phyloP scores from a whole-genome alignment of 1,284 basidiomycete genomes.

The Pisolithus thermaeus region DNA sequence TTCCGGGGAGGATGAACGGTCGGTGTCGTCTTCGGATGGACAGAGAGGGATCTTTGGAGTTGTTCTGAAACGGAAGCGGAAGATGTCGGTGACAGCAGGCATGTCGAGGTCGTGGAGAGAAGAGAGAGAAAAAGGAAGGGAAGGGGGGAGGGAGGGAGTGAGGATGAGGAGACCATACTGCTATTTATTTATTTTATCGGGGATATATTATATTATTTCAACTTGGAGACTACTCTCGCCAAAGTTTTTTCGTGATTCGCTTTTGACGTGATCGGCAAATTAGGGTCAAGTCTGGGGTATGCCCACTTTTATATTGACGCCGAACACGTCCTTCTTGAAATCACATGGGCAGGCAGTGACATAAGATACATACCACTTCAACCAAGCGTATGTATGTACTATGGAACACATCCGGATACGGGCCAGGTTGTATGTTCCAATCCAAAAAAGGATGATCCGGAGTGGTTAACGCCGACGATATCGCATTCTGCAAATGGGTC shows the following conservation, averaged over 20 bases:
- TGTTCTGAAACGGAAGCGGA: constrained; percentile 18
- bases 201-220: too few species aligned
- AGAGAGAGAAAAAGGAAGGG: neutral
- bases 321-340: too few species aligned
- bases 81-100: constrained; percentile 6
- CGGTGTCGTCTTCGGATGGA: constrained; percentile 19
- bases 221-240: neutral
- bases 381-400: too few species aligned
- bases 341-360: too few species aligned
- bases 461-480: too few species aligned
- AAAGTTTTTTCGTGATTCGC: neutral
- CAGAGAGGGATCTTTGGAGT: neutral
- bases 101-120: constrained; percentile 3
- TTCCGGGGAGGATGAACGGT: constrained; percentile 18
- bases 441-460: too few species aligned
- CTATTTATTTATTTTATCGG: neutral
- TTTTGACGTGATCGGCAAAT: constrained; percentile 1
- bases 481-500: too few species aligned
- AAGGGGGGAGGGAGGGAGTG: neutral
- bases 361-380: too few species aligned
- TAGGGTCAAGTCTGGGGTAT: neutral
- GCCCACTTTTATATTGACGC: too few species aligned
- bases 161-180: neutral
- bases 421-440: too few species aligned
- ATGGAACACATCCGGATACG: too few species aligned